Evolutionary conservation across 2,329 filamentous ascomycete genomes (phyloP), one percentile per base, ranked within the genome.

Genomic region (Fusarium secorum): DNA sequence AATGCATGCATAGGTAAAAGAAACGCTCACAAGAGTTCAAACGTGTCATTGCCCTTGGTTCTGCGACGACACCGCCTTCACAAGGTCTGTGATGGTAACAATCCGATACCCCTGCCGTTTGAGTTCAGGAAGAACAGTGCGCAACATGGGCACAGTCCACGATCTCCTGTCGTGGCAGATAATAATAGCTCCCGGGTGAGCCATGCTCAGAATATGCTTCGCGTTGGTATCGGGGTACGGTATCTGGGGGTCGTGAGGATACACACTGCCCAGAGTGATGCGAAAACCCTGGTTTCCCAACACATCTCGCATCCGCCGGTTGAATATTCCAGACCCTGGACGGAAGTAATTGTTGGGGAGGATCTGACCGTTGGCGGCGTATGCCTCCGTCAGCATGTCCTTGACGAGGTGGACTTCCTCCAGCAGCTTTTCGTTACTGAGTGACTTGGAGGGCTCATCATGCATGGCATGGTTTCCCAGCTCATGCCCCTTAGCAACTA

Each of bases 181-280:
- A 67, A 97, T 90, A 62, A 97, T 91, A 32, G 88, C 90, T 1
- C 94, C 94, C 0, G 92, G 90, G 49, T 88, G 84, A 38, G 91
- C 84, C 91, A 94, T 94, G 81, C 92, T 94, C 73, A 97, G 79
- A 7, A 97, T 88, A 82, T 97, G 94, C 71, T 84, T 85, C 11
- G 93, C 91, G 80, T 97, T 97, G 56, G 94, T 73, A 70, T 84
- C 82, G 72, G 88, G 86, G 75, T 87, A 90, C 14, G 84, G 84
- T 63, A 97, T 91, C 84, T 97, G 94, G n/a, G 94, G 90, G 81
- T 97, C 94, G 82, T 97, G 94, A 9, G 94, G 94, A 81, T 97
- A 97, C 42, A 97, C 90, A 79, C 90, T 90, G 5, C 94, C 94
- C 41, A 97, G 82, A n/a, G 94, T 91, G 55, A 96, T 84, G 53